Base-by-base conservation (phyloP, 2,329 filamentous ascomycete genomes). In the Colletotrichum neosansevieriae region DNA sequence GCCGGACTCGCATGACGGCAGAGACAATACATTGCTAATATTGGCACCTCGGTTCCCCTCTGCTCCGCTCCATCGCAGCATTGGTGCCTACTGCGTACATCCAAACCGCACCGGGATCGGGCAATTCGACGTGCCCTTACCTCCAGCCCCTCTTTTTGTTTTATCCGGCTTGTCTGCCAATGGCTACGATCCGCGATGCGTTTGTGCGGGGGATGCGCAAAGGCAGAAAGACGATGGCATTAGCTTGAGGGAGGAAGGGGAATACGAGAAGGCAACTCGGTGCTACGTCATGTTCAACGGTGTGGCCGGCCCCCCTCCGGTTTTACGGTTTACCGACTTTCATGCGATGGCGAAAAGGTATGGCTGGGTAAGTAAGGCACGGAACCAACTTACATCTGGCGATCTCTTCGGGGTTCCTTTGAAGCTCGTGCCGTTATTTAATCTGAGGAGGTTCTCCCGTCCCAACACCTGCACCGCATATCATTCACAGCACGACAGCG, bases 301-400 rank as follows among this genome's bases (percentile, higher is more conserved):
- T 19, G 21, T n/a, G 24, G 24, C 24, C 4, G 15, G 15, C n/a
- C 38, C 24, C 45, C 40, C 45, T 42, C 58, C 58, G 53, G 63
- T 40, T 15, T 68, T 54, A 64, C 68, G 63, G 40, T 15, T 68
- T 54, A 64, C 68, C 68, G 59, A 57, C 59, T 60, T 68, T 70
- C 38, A 57, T 66, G 49, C 49, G 34, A n/a, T 32, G 44, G 34
- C 34, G 19, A 12, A 38, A 38, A 12, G 36, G 36, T 38, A 42
- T 51, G 36, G 19, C 21, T 19, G 45, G 59, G 32, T 58, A 13
- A 45, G 36, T 13, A 24, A 21, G 17, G 19, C 56, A 47, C 19
- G 47, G 15, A 61, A 54, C 34, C 51, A 40, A n/a, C 51, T 15
- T 21, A 53, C 45, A 51, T 15, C 29, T 51, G 54, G 29, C 62